Evolutionary conservation across 1,139 yeast species (phyloP), one percentile per base, ranked within the genome.

Genomic region (Spencermartinsiella ligniputridi): DNA sequence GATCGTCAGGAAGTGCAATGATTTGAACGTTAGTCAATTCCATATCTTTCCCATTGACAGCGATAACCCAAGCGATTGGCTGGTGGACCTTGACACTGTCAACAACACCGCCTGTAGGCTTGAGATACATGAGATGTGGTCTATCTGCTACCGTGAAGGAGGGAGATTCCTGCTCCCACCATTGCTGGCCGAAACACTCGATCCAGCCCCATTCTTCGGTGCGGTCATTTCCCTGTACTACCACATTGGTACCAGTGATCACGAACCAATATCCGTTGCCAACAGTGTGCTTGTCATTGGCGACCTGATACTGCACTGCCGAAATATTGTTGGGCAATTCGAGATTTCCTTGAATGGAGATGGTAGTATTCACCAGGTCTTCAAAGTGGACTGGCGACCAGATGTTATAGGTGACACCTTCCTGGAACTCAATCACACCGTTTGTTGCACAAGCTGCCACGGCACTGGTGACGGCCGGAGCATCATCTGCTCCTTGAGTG

Each of bases 381-480:
- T 27, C 32, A 27, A 27, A 27, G 15, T 27, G 32, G n/a, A n/a
- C 32, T 15, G 32, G 32, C 12, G 32, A 27, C 32, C 32, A 27
- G 4, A 27, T 27, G 15, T 27, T 27, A n/a, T 27, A 27, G 32
- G 32, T 9, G 13, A 27, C 32, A n/a, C 32, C 32, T 15, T 27
- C 32, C 15, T 27, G 8, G 32, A 27, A 27, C 15, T 27, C 32
- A n/a, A 27, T 27, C 8, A 27, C 32, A n/a, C 32, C 32, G 15
- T 27, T 27, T 5, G 32, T 27, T 8, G 32, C 32, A n/a, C 32
- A 27, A 6, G 32, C 32, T 8, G 32, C 32, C 32, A 27, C 32
- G n/a, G 32, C 32, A 27, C 32, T 27, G 15, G 32, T 27, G 32
- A 27, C 32, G n/a, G 32, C 32, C 15, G 32, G 32, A n/a, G 32